A percentile compares a stretch with the other conserved stretches of the same genome.
Evolutionary conservation across 1,284 basidiomycete species (phyloP).

Genomic region (Vanrija humicola): DNA sequence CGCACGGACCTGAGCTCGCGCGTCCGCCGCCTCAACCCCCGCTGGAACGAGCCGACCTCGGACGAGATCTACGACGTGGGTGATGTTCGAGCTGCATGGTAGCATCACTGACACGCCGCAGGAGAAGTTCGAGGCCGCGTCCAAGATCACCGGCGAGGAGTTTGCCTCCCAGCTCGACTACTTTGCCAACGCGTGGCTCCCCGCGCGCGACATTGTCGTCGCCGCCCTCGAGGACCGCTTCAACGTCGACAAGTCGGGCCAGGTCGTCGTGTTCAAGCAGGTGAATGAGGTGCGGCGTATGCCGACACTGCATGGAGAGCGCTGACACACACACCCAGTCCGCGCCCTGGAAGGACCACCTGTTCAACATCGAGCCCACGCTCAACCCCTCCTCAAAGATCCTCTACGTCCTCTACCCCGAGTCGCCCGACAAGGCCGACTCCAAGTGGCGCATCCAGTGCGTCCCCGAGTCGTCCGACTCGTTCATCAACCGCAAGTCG

Average conservation of each 20-base stretch:
- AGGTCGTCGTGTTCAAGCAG: constrained; percentile 76
- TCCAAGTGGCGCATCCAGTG: constrained; percentile 92
- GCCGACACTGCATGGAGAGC: neutral
- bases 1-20: constrained; percentile 78
- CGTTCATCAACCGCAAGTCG: constrained; percentile 85
- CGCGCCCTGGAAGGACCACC: constrained; percentile 68
- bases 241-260: constrained; percentile 65
- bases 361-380: constrained; percentile 73
- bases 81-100: constrained; percentile 9
- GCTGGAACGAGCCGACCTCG: constrained; percentile 77
- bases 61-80: constrained; percentile 66
- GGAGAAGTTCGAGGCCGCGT: constrained; percentile 75
- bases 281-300: constrained; percentile 48
- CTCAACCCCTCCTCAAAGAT: constrained; percentile 29
- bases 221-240: constrained; percentile 63
- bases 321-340: constrained; percentile 26
- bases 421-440: constrained; percentile 56
- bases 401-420: constrained; percentile 87
- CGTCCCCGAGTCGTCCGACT: constrained; percentile 74
- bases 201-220: constrained; percentile 78
- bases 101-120: constrained; percentile 36
- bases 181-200: constrained; percentile 85
- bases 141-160: constrained; percentile 76
- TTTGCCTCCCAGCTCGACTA: constrained; percentile 78
- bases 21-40: constrained; percentile 75